These are phyloP conservation scores for Ogataea minuta DNA, from an alignment of 805 yeast species.

Conservation along the genomic window DNA sequence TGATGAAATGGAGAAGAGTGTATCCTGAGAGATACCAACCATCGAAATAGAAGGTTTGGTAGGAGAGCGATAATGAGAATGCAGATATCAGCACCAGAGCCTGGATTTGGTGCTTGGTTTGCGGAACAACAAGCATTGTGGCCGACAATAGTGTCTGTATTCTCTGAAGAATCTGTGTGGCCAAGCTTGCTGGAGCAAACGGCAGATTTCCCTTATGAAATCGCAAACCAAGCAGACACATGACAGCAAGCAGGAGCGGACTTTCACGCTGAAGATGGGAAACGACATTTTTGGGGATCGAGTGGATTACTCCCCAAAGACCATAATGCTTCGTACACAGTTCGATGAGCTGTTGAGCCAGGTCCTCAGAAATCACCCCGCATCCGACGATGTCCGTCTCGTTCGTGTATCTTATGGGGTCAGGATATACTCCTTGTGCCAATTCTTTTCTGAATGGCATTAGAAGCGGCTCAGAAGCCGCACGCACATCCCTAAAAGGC, in stretches of 20 bases:
- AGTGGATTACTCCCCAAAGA: slow-evolving; percentile 51
- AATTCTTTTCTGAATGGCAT: slow-evolving; percentile 29
- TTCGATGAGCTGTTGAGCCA: slow-evolving; percentile 45
- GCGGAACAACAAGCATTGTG: slow-evolving; percentile 43
- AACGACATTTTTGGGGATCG: slow-evolving; percentile 53
- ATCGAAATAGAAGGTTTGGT: slow-evolving; percentile 53
- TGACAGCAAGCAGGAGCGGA: slow-evolving; percentile 58
- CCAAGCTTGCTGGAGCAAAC: slow-evolving; percentile 29
- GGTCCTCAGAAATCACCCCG: slow-evolving; percentile 45
- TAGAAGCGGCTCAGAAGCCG: slow-evolving; percentile 19
- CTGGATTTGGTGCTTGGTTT: slow-evolving; percentile 53
- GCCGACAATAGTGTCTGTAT: slow-evolving; percentile 45
- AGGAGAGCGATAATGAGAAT: slow-evolving; percentile 56
- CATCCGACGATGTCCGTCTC: slow-evolving; percentile 26
- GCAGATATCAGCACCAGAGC: slow-evolving; percentile 60
- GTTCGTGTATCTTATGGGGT: not conserved
- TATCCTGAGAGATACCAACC: slow-evolving; percentile 68
- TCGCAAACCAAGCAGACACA: slow-evolving; percentile 58
- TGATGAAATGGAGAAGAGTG: slow-evolving; percentile 60
- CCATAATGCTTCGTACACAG: slow-evolving; percentile 59
- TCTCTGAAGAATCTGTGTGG: slow-evolving; percentile 42
- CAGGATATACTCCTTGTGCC: slow-evolving; percentile 16
- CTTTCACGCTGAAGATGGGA: slow-evolving; percentile 46
- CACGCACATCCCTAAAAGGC: slow-evolving; percentile 26
- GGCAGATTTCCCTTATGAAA: slow-evolving; percentile 29